Percentiles rank a stretch among this genome's conserved stretches.
These are phyloP conservation scores for Ascochyta fabae DNA, from an alignment of 2,329 filamentous ascomycete genomes.

Conservation along the genomic window DNA sequence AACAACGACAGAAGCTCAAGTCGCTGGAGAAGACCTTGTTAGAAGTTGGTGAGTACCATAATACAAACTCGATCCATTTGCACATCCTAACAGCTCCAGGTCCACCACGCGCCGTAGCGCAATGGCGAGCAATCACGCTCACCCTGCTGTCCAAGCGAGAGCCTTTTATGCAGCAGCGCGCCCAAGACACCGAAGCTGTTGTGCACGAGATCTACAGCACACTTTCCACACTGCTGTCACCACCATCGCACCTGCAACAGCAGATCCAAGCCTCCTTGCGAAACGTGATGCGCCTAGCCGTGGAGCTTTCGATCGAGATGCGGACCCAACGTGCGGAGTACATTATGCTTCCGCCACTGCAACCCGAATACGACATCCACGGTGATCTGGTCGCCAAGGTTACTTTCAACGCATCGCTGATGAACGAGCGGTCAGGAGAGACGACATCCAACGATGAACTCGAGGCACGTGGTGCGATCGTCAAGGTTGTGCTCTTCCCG, in stretches of 20 bases:
- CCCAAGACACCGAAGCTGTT: constrained; percentile 93
- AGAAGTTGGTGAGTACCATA: constrained; percentile 68
- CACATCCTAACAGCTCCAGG: constrained; percentile 48
- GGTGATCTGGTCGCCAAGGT: constrained; percentile 89
- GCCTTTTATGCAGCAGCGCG: constrained; percentile 80
- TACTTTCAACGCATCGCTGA: constrained; percentile 87
- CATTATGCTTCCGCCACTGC: constrained; percentile 95
- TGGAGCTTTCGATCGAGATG: constrained; percentile 94
- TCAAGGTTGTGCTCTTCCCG: constrained; percentile 93
- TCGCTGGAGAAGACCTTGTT: constrained; percentile 87
- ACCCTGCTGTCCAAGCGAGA: constrained; percentile 83
- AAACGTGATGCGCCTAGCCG: constrained; percentile 86
- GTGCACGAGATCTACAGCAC: constrained; percentile 88
- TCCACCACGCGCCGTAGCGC: constrained; percentile 84
- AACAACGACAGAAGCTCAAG: constrained; percentile 97
- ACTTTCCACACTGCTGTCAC: constrained; percentile 82
- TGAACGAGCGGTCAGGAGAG: constrained; percentile 88
- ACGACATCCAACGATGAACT: constrained; percentile 77
- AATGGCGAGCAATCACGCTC: constrained; percentile 95
- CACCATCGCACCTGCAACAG: constrained; percentile 77
- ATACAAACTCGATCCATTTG: no score
- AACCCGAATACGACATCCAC: constrained; percentile 92
- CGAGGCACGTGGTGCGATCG: constrained; percentile 75
- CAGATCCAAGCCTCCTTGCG: constrained; percentile 85
- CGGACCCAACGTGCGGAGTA: constrained; percentile 95